These are phyloP conservation scores for Waltiozyma sp. DNA, from an alignment of 1,139 yeast genomes.

Conservation along the genomic window DNA sequence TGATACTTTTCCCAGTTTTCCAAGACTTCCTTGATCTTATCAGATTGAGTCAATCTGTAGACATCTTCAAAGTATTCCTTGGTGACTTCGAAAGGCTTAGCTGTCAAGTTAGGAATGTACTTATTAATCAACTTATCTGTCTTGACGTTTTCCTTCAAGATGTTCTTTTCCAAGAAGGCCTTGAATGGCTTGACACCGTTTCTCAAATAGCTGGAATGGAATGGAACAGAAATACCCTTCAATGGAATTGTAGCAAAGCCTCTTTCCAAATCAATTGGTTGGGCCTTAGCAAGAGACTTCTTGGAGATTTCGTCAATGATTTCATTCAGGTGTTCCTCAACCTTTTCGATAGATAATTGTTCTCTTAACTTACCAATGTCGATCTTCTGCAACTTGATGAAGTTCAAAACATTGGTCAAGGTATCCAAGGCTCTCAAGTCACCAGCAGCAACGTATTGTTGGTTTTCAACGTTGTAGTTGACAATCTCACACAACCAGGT, in stretches of 20 bases:
- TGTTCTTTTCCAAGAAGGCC: conserved; percentile 92
- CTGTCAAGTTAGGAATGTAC: conserved; percentile 97
- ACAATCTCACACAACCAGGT: conserved; percentile 96
- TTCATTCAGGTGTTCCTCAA: conserved; percentile 75
- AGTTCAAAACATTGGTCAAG: conserved; percentile 84
- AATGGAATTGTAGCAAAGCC: conserved; percentile 98
- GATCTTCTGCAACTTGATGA: conserved; percentile 85
- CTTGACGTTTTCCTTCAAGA: conserved; percentile 88
- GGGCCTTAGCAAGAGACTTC: conserved; percentile 77
- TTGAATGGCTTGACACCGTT: conserved; percentile 99
- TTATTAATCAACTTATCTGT: conserved; percentile 88
- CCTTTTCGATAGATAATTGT: conserved; percentile 74
- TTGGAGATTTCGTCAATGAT: conserved; percentile 78
- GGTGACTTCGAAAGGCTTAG: conserved; percentile 90
- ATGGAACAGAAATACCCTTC: conserved; percentile 97
- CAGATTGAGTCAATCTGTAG: conserved; percentile 81
- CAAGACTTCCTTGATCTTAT: conserved; percentile 76
- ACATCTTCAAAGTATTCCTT: conserved; percentile 97
- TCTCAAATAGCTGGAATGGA: conserved; percentile 96
- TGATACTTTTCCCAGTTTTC: conserved; percentile 90
- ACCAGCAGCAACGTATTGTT: conserved; percentile 98
- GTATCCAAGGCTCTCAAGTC: conserved; percentile 92
- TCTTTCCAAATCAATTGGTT: conserved; percentile 93
- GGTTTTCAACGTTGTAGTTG: conserved; percentile 95
- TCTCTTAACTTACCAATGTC: conserved; percentile 84